Conservation (phyloP, 805 yeast species). For the Wickerhamiella cacticola region DNA sequence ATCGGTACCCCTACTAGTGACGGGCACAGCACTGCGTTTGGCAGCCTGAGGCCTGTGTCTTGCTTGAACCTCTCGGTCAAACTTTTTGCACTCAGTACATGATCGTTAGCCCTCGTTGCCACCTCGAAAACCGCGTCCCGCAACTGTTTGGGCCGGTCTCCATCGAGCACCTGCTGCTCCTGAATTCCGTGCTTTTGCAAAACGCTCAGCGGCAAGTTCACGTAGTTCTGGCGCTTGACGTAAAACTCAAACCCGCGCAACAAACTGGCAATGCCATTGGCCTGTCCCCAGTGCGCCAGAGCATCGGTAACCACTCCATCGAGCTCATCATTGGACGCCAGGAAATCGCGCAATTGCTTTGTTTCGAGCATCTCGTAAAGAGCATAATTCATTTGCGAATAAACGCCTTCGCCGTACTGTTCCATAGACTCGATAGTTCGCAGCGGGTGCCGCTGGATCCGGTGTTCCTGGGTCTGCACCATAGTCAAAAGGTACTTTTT, state of each 20-base stretch:
- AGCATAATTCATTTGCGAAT: constrained; percentile 57
- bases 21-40: constrained; percentile 55
- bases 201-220: constrained; percentile 52
- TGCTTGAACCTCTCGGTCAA: constrained; percentile 35
- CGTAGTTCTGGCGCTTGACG: constrained; percentile 38
- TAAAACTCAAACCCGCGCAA: constrained; percentile 50
- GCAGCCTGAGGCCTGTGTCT: constrained; percentile 29
- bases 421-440: constrained; percentile 46
- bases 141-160: constrained; percentile 25
- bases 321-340: constrained; percentile 37
- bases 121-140: constrained; percentile 51
- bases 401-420: constrained; percentile 67
- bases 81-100: constrained; percentile 53
- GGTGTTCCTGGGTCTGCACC: constrained; percentile 45
- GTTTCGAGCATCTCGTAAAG: constrained; percentile 32
- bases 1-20: constrained; percentile 58
- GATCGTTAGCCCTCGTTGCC: constrained; percentile 71
- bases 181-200: constrained; percentile 44
- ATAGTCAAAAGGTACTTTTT: constrained; percentile 45
- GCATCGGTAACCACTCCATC: constrained; percentile 42
- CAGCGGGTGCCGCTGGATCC: constrained; percentile 38
- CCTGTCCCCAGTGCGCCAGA: constrained; percentile 74
- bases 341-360: constrained; percentile 27
- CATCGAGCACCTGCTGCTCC: constrained; percentile 51
- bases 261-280: constrained; percentile 55